Evolutionary conservation across 1,284 basidiomycete genomes (phyloP).

Genomic region (Apiotrichum porosum): DNA sequence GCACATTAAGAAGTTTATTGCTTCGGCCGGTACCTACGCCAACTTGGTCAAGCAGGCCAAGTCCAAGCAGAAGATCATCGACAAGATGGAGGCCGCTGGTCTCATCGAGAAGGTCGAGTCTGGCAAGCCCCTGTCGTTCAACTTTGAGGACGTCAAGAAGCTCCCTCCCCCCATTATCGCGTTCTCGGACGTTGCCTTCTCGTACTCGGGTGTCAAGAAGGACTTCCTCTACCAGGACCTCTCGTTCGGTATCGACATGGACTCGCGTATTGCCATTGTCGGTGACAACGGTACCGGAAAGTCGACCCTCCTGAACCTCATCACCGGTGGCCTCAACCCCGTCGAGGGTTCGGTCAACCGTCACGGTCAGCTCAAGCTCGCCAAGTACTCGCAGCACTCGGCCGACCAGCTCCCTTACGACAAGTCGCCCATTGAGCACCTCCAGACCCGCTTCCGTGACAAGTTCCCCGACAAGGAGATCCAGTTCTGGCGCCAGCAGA

Average conservation of each 20-base stretch:
- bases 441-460: slow-evolving; percentile 70
- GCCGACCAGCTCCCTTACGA: slow-evolving; percentile 98
- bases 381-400: slow-evolving; percentile 97
- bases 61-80: slow-evolving; percentile 99
- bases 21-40: slow-evolving; percentile 96
- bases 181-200: slow-evolving; percentile 90
- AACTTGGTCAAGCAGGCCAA: slow-evolving; percentile 98
- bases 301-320: slow-evolving; percentile 92
- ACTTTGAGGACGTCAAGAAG: slow-evolving; percentile 92
- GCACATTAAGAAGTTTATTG: slow-evolving; percentile 97
- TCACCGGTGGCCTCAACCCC: slow-evolving; percentile 79
- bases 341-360: slow-evolving; percentile 79
- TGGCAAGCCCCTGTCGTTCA: slow-evolving; percentile 73
- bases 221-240: slow-evolving; percentile 85
- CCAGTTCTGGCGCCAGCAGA: slow-evolving; percentile 81
- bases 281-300: slow-evolving; percentile 98
- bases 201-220: slow-evolving; percentile 81
- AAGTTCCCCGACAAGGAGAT: slow-evolving; percentile 95
- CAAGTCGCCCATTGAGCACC: slow-evolving; percentile 87
- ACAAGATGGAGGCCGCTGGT: slow-evolving; percentile 99
- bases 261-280: slow-evolving; percentile 75
- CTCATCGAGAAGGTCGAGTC: slow-evolving; percentile 83
- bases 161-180: slow-evolving; percentile 96
- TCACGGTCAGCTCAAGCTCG: slow-evolving; percentile 86
- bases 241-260: slow-evolving; percentile 84